These are phyloP conservation scores for Suhomyces prunicola DNA, from an alignment of 805 yeast genomes.

Conservation along the genomic window DNA sequence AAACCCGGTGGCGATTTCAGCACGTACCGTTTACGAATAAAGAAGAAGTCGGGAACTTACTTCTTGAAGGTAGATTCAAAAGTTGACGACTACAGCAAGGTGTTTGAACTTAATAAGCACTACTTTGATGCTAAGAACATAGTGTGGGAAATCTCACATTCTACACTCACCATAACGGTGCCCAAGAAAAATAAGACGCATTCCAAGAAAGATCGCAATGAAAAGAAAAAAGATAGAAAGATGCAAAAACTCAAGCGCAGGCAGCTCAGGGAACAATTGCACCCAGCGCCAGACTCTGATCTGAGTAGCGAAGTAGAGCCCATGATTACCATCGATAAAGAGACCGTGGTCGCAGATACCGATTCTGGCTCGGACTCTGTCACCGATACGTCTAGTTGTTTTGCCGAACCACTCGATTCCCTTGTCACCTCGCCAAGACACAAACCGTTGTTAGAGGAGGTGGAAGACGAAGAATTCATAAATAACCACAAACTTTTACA, in stretches of 20 bases:
- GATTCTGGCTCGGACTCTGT: not conserved
- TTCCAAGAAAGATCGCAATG: not conserved
- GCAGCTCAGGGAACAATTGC: not conserved
- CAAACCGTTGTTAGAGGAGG: constrained; percentile 22
- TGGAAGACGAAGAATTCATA: constrained; percentile 31
- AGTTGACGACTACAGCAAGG: constrained; percentile 15
- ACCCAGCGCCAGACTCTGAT: not conserved
- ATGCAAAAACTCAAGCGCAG: constrained; percentile 6
- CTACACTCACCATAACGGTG: not conserved
- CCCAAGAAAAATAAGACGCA: not conserved
- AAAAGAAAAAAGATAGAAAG: not conserved
- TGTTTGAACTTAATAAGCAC: constrained; percentile 13
- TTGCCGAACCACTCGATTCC: not conserved
- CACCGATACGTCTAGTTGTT: not conserved
- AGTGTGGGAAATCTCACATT: not conserved
- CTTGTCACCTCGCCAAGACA: not conserved
- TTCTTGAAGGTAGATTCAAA: constrained; percentile 16
- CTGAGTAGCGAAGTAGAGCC: not conserved
- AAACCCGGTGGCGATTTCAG: constrained; percentile 17
- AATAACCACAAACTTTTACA: constrained; percentile 6
- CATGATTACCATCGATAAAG: not conserved
- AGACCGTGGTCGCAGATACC: constrained; percentile 1
- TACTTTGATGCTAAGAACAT: not conserved
- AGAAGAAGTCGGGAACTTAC: constrained; percentile 11
- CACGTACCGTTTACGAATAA: constrained; percentile 17